phyloP scores from a whole-genome alignment of 208 protist genomes.

The Trypanosoma melophagium region DNA sequence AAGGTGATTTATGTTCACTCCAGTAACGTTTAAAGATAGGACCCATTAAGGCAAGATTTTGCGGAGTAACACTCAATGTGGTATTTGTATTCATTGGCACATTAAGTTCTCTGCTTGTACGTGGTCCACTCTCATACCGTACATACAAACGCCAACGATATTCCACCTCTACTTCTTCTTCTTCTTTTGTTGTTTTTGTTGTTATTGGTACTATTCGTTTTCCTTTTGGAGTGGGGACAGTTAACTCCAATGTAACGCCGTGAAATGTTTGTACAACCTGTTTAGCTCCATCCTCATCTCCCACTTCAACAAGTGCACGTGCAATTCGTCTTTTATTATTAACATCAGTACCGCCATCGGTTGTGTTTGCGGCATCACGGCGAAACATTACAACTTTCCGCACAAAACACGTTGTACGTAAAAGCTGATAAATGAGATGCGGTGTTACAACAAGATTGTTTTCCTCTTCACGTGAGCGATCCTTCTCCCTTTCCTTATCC shows the following conservation, averaged over 20 bases:
- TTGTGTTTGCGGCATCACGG: not conserved
- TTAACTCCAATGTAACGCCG: conserved; percentile 20
- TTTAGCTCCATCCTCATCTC: conserved; percentile 31
- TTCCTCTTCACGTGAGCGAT: not conserved
- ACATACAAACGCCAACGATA: conserved; percentile 39
- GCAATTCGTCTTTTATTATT: conserved; percentile 14
- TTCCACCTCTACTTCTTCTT: too few species aligned
- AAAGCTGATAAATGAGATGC: conserved; percentile 56
- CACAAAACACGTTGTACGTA: conserved; percentile 38
- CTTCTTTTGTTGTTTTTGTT: too few species aligned
- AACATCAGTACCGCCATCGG: not conserved
- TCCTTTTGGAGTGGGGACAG: not conserved
- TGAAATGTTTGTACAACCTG: conserved; percentile 40
- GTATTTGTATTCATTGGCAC: conserved; percentile 23
- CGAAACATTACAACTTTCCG: conserved; percentile 46
- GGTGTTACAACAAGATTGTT: conserved; percentile 38
- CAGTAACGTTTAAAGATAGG: conserved; percentile 10
- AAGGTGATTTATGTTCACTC: not conserved
- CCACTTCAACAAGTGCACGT: conserved; percentile 53
- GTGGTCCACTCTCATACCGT: conserved; percentile 20
- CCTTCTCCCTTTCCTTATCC: not conserved
- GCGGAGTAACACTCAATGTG: conserved; percentile 21
- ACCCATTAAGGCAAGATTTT: conserved; percentile 21
- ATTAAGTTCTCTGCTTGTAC: conserved; percentile 6
- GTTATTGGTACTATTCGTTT: too few species aligned